phyloP scores from a whole-genome alignment of 768 basidiomycete genomes.

The Lentinula lateritia region DNA sequence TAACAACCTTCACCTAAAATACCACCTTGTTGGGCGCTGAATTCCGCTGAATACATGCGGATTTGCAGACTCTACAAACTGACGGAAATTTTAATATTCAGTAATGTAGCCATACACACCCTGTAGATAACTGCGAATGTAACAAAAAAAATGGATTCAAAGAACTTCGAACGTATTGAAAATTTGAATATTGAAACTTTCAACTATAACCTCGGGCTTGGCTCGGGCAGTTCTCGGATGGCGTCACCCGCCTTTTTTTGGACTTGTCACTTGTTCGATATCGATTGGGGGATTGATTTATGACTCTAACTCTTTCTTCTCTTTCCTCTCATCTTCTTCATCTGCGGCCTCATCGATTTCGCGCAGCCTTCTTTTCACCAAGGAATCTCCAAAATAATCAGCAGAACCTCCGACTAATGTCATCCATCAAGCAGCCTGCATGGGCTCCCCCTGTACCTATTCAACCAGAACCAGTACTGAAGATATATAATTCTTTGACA shows the following conservation, averaged over 20 bases:
- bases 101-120: too few relatives aligned
- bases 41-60: too few relatives aligned
- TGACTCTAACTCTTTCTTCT: not conserved
- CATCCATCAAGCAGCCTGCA: slow-evolving; percentile 49
- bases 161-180: too few relatives aligned
- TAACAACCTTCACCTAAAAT: too few relatives aligned
- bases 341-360: not conserved
- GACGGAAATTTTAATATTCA: too few relatives aligned
- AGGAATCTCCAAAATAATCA: not conserved
- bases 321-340: not conserved
- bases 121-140: too few relatives aligned
- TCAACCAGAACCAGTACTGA: slow-evolving; percentile 60
- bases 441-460: slow-evolving; percentile 48
- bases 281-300: not conserved
- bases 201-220: too few relatives aligned
- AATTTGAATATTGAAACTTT: too few relatives aligned
- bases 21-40: too few relatives aligned
- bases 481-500: slow-evolving; percentile 91
- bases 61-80: too few relatives aligned
- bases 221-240: not conserved
- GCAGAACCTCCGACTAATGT: not conserved
- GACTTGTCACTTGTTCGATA: not conserved
- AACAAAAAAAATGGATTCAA: too few relatives aligned
- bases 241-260: not conserved
- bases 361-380: not conserved